A percentile compares a stretch with the other conserved stretches of the same genome.
phyloP scores from a whole-genome alignment of 768 basidiomycete genomes.

The Lentinus brumalis region DNA sequence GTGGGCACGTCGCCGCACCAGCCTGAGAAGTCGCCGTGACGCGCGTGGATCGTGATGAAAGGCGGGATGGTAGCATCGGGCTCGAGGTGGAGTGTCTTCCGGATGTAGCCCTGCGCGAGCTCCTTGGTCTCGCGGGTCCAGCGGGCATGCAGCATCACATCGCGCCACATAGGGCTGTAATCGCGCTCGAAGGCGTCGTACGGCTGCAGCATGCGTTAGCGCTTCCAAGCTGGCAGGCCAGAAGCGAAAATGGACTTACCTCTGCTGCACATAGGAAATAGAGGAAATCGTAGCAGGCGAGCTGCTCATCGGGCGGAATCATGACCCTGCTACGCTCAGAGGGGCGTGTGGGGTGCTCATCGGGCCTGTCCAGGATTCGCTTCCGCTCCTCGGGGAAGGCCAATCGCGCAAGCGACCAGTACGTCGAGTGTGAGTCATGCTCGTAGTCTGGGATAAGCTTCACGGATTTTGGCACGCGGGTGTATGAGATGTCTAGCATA shows the following conservation, averaged over 20 bases:
- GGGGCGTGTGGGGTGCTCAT: slow-evolving; percentile 20
- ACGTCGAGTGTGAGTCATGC: slow-evolving; percentile 32
- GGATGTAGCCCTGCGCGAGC: slow-evolving; percentile 32
- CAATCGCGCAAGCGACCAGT: slow-evolving; percentile 34
- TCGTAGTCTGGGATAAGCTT: slow-evolving; percentile 31
- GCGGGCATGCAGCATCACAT: slow-evolving; percentile 34
- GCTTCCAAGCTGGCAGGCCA: not conserved
- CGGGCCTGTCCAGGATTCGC: slow-evolving; percentile 17
- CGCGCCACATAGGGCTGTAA: slow-evolving; percentile 37
- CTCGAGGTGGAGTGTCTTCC: slow-evolving; percentile 24
- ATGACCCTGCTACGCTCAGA: slow-evolving; percentile 20
- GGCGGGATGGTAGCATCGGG: slow-evolving; percentile 29
- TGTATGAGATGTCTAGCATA: slow-evolving; percentile 35
- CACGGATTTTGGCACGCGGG: slow-evolving; percentile 29
- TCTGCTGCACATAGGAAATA: slow-evolving; percentile 35
- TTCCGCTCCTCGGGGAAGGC: slow-evolving; percentile 31
- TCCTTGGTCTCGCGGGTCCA: slow-evolving; percentile 30
- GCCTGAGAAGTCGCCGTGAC: slow-evolving; percentile 35
- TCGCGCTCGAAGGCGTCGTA: slow-evolving; percentile 32
- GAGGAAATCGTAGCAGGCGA: slow-evolving; percentile 39
- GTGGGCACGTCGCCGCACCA: slow-evolving; percentile 31
- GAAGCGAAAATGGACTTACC: slow-evolving; percentile 17
- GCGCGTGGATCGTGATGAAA: slow-evolving; percentile 36
- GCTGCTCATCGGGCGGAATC: slow-evolving; percentile 36
- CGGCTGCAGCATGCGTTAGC: slow-evolving; percentile 18